phyloP scores from a whole-genome alignment of 2,329 filamentous ascomycete genomes.

The Chalaropsis ovoidea region DNA sequence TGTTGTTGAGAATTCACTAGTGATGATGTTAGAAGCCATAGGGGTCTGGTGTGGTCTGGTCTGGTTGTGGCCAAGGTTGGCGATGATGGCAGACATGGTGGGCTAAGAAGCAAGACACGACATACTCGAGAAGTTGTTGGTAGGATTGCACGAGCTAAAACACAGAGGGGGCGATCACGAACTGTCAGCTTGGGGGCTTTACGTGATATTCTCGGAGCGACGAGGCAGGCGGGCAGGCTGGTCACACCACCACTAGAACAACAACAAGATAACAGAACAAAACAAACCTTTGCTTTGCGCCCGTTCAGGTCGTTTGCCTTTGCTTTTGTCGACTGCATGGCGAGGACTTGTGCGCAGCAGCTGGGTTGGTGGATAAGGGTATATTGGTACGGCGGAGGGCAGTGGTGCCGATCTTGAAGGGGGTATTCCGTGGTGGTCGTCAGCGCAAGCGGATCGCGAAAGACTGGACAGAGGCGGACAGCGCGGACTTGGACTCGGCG shows the following conservation, averaged over 20 bases:
- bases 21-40: constrained; percentile 10
- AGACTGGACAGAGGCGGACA: constrained; percentile 15
- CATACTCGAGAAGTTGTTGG: constrained; percentile 88
- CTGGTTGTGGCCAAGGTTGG: constrained; percentile 25
- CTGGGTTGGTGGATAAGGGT: not conserved
- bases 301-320: constrained; percentile 46
- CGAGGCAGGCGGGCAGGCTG: not conserved
- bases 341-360: constrained; percentile 15
- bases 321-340: constrained; percentile 45
- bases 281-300: constrained; percentile 49
- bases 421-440: not conserved
- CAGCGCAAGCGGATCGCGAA: constrained; percentile 11
- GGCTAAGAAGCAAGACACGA: constrained; percentile 26
- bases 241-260: constrained; percentile 7
- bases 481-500: constrained; percentile 22
- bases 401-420: constrained; percentile 9
- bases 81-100: constrained; percentile 5
- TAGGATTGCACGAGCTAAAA: constrained; percentile 86
- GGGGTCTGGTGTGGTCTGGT: too few species aligned
- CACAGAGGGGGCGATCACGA: constrained; percentile 1
- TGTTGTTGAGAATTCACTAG: constrained; percentile 83
- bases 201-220: not conserved
- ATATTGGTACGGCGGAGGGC: constrained; percentile 1
- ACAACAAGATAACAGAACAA: constrained; percentile 27
- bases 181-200: not conserved